phyloP scores from a whole-genome alignment of 441 rosid genomes.

The Manihot esculenta region DNA sequence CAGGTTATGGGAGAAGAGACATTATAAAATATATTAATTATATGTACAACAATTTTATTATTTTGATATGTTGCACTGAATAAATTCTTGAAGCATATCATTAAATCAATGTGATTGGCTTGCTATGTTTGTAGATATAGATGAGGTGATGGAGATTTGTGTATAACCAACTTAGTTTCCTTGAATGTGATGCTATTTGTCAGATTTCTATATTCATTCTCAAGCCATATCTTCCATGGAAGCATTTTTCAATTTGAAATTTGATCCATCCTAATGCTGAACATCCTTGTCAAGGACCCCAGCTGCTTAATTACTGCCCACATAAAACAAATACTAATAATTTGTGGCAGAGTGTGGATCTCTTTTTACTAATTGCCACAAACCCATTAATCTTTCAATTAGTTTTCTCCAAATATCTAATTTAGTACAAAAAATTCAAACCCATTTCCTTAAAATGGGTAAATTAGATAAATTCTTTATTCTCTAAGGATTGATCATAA shows the following conservation, averaged over 20 bases:
- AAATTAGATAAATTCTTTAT: too few relatives aligned
- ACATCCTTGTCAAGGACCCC: slow-evolving; percentile 20
- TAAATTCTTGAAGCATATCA: too few relatives aligned
- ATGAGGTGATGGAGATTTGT: background rate
- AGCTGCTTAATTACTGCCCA: background rate
- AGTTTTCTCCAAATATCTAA: background rate
- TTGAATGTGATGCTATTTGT: background rate
- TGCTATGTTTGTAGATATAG: background rate
- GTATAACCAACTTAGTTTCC: slow-evolving; percentile 17
- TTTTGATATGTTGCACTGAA: too few relatives aligned
- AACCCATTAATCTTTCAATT: background rate
- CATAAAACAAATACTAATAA: background rate
- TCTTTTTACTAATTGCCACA: background rate
- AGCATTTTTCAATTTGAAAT: slow-evolving; percentile 1
- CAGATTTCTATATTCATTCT: slow-evolving; percentile 7
- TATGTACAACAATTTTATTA: too few relatives aligned
- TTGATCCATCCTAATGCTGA: background rate
- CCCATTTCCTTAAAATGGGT: too few relatives aligned
- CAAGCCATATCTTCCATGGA: background rate
- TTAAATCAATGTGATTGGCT: background rate
- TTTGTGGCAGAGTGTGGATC: background rate
- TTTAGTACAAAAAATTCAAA: too few relatives aligned
- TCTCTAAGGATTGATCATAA: too few relatives aligned
- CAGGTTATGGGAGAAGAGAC: too few relatives aligned
- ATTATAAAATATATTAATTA: too few relatives aligned